Conservation (phyloP, 345 rosid species). For the Noccaea caerulescens region DNA sequence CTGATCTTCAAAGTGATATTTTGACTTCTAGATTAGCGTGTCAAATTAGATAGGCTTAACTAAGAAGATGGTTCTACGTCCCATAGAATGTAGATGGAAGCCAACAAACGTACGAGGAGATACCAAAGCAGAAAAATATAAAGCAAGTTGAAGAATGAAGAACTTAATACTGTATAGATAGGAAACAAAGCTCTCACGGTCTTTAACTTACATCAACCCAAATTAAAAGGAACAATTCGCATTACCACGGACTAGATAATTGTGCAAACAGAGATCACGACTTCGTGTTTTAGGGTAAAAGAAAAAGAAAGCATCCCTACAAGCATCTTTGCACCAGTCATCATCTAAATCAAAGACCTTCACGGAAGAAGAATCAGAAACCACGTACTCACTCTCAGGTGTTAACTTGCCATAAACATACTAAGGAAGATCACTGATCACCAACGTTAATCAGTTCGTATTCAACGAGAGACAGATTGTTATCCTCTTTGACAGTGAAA, state of each 20-base stretch:
- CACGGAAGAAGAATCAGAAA: constrained; percentile 35
- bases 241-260: background rate
- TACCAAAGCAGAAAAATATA: background rate
- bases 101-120: background rate
- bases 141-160: background rate
- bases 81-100: background rate
- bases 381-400: constrained; percentile 36
- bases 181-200: constrained; percentile 28
- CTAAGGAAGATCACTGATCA: constrained; percentile 52
- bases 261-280: background rate
- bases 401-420: constrained; percentile 44
- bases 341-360: constrained; percentile 32
- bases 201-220: constrained; percentile 30
- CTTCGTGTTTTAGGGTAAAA: constrained; percentile 21
- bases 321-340: constrained; percentile 30
- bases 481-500: constrained; percentile 64
- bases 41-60: background rate
- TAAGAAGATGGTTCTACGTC: background rate
- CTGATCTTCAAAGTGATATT: background rate
- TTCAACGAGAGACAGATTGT: constrained; percentile 88
- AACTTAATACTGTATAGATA: constrained; percentile 32
- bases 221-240: constrained; percentile 8
- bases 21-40: background rate
- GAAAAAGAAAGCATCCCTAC: constrained; percentile 27
- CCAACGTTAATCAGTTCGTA: constrained; percentile 85